Base-by-base conservation (phyloP, 1,284 basidiomycete species). In the Microbotryum violaceum region DNA sequence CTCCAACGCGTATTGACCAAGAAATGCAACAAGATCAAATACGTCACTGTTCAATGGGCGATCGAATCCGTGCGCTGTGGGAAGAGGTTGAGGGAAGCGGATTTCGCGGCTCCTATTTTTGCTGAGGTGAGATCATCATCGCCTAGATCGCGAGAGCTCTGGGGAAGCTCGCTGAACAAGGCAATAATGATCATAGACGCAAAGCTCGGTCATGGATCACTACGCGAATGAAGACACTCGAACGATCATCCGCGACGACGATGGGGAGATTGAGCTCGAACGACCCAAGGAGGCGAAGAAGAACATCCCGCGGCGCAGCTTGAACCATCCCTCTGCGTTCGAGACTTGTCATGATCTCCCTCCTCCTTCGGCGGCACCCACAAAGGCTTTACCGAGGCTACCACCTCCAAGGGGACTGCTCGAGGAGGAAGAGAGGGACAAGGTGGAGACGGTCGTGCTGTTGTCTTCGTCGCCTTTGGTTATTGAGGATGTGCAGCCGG, bases 11-110 rank as follows among this genome's bases (percentile, higher is more conserved):
- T 42, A n/a, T 47, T 66, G 45, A 60, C 61, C 18, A 49, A 48
- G 21, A 58, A 56, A 20, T 53, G 53, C 31, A 55, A 58, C 52
- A 59, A 54, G 42, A 31, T 31, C 53, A 51, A 57, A 9, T 46
- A 46, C n/a, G 67, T 68, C 31, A 50, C 49, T 16, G 62, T 64
- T 4, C 45, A 54, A 14, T 68, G 67, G 67, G 63, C 61, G 9
- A 49, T 64, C 45, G 60, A 63, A 25, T 64, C 64, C 42, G 60
- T 60, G 9, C 45, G 20, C 23, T 29, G 14, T 7, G 67, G 67
- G 2, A 60, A 50, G 44, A 48, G 64, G 37, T 45, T 68, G 1
- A 16, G 44, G 33, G 67, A 68, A 33, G 54, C 47, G 2, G 31
- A 48, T 31, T 68, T 51, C 18, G 49, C 49, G 6, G 51, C 57